phyloP scores from a whole-genome alignment of 768 basidiomycete species.

The Lactarius hatsudake region DNA sequence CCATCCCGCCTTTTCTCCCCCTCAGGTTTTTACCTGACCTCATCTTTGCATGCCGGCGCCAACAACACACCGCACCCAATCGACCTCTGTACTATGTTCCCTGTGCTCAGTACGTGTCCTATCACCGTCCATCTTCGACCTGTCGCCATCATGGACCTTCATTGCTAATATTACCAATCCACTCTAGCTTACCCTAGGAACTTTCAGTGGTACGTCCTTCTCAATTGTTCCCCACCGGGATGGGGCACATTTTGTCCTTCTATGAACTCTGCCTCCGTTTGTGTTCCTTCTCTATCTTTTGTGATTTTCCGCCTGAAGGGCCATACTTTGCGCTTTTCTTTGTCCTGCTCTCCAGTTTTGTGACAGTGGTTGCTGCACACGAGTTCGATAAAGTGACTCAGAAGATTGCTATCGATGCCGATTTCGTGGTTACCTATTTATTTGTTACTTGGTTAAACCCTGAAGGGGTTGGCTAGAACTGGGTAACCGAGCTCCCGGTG shows the following conservation, averaged over 20 bases:
- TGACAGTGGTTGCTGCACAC: not conserved
- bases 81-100: not conserved
- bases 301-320: conserved; percentile 13
- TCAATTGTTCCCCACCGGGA: not conserved
- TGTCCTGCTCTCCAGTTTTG: not conserved
- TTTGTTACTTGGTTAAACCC: conserved; percentile 1
- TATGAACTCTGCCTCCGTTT: not conserved
- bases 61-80: not conserved
- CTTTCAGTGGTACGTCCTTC: conserved; percentile 9
- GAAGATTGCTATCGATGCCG: not conserved
- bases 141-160: not conserved
- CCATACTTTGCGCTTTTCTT: not conserved
- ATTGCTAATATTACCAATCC: too few species aligned
- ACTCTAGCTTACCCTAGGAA: not conserved
- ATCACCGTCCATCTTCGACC: not conserved
- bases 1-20: conserved; percentile 1
- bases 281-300: not conserved
- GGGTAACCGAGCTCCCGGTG: not conserved
- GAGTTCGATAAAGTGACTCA: not conserved
- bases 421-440: not conserved
- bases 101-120: not conserved
- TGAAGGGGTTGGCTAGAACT: conserved; percentile 16
- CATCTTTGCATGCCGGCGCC: not conserved
- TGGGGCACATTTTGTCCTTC: not conserved
- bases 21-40: not conserved